Evolutionary conservation across 345 rosid species (phyloP), one percentile per base, ranked within the genome.

Genomic region (Camelina neglecta): DNA sequence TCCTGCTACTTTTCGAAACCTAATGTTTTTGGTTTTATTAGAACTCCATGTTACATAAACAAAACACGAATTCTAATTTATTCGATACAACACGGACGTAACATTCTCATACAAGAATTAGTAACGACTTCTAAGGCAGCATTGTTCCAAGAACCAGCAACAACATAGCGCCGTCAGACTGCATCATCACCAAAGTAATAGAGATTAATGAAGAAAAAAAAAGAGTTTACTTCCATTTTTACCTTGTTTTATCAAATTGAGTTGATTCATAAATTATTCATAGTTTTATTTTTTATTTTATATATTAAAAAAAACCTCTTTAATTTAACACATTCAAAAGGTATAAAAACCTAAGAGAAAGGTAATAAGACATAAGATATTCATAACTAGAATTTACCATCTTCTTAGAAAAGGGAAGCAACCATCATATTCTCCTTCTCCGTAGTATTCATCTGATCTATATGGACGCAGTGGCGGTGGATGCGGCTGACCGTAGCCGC

Each of bases 151-250:
- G 12, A 64, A 56, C 80, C 80, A 77, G 48, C 80, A 77, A 41
- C 76, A 77, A 48, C 80, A 77, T 29, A 77, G 39, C 45, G 76
- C 55, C 58, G 67, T 12, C 38, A 71, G 71, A 71, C 80, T 77
- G 67, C 72, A 70, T 7, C 35, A 50, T 51, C 11, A 64, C 60
- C 35, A 70, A 39, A 39, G 42, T 10, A 39, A 39, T 10, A 24
- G 2, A 60, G 24, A 59, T 69, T 18, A 69, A 50, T 39, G 42
- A 0, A 39, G 1, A 39, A 10, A 39, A 9, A 9, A 8, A 9
- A 9, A 38, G 1, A 9, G 31, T 7, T 35, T 35, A 36, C 3
- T 33, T 29, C 5, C 21, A 4, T 16, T 24, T 33, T 62, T n/a
- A 54, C 51, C 53, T 26, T 21, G 23, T n/a, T 41, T 26, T 26